phyloP scores from a whole-genome alignment of 352 stramenopile species.

The Sclerospora graminicola region DNA sequence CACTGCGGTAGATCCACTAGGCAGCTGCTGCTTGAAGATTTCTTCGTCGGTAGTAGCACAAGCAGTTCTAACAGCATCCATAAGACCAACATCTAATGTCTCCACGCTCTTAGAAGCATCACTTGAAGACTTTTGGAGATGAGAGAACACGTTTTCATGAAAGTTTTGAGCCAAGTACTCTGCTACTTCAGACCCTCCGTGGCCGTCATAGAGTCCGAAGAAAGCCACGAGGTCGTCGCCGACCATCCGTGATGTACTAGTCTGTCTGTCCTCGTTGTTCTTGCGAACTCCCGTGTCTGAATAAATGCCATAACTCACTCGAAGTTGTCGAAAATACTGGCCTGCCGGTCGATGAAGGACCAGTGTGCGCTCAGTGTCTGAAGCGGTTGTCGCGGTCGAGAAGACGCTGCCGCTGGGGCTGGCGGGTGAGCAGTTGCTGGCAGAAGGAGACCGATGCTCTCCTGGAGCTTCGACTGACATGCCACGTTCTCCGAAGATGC shows the following conservation, averaged over 20 bases:
- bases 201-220: slow-evolving; percentile 81
- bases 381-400: slow-evolving; percentile 60
- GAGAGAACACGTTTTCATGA: slow-evolving; percentile 44
- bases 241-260: slow-evolving; percentile 35
- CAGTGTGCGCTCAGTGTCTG: slow-evolving; percentile 62
- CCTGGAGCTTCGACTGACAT: slow-evolving; percentile 46
- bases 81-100: slow-evolving; percentile 15
- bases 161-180: slow-evolving; percentile 56
- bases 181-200: slow-evolving; percentile 58
- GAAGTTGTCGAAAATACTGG: slow-evolving; percentile 41
- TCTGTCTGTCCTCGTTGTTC: slow-evolving; percentile 64
- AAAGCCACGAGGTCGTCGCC: slow-evolving; percentile 57
- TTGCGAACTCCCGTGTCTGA: slow-evolving; percentile 70
- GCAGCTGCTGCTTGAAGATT: slow-evolving; percentile 61
- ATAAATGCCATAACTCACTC: slow-evolving; percentile 56
- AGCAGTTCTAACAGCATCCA: slow-evolving; percentile 26
- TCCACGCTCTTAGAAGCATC: slow-evolving; percentile 16
- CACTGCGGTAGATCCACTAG: slow-evolving; percentile 65
- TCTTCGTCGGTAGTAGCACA: slow-evolving; percentile 55
- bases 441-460: slow-evolving; percentile 8
- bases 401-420: slow-evolving; percentile 60
- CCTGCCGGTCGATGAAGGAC: slow-evolving; percentile 33
- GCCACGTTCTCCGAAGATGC: slow-evolving; percentile 72
- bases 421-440: slow-evolving; percentile 33
- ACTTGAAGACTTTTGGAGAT: slow-evolving; percentile 23